Base-by-base conservation (phyloP, 2,329 filamentous ascomycete genomes). In the Xylariomycetidae sp. region DNA sequence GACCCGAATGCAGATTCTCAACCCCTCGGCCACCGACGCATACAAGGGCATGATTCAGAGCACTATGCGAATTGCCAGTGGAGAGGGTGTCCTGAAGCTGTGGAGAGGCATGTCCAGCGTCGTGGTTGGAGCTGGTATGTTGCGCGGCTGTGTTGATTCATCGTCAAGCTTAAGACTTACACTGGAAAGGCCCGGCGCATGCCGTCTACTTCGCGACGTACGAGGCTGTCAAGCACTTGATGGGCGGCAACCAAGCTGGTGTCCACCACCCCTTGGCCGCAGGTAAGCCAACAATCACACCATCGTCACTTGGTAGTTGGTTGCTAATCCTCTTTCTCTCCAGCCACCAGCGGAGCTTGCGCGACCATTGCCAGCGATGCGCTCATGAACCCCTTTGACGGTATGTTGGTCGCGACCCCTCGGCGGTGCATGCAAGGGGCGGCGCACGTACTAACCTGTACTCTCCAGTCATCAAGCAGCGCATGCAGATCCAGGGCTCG, bases 201-300 rank as follows among this genome's bases (percentile, higher is more conserved):
- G 92, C 92, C 27, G 88, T 98, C 38, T 96, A 98, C 61, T 98
- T 98, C 63, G 90, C 89, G 35, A 96, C 92, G 25, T 98, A 96
- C 60, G 92, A 98, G 68, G 79, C 86, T 39, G 89, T 96, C 42
- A 98, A 98, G 70, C 89, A 98, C 54, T 66, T 89, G 27, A 92
- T 95, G 69, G 92, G 92, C 38, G 92, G 90, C 29, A 96, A 96
- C 57, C 79, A 83, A 56, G 79, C 73, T 38, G 87, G 86, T 40
- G 81, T 82, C 34, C 90, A 98, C 57, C 90, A 98, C 58, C 90
- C 90, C 19, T 67, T 96, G 35, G 92, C 92, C 61, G 89, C 90
- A 55, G 87, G 88, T 94, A 67, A 61, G 74, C 54, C 31, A 29
- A 29, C 17, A 14, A 28, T 29, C 19, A 16, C 24, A 25, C 19